Evolutionary conservation across 2,329 filamentous ascomycete species (phyloP).

Genomic region (Zymoseptoria brevis): DNA sequence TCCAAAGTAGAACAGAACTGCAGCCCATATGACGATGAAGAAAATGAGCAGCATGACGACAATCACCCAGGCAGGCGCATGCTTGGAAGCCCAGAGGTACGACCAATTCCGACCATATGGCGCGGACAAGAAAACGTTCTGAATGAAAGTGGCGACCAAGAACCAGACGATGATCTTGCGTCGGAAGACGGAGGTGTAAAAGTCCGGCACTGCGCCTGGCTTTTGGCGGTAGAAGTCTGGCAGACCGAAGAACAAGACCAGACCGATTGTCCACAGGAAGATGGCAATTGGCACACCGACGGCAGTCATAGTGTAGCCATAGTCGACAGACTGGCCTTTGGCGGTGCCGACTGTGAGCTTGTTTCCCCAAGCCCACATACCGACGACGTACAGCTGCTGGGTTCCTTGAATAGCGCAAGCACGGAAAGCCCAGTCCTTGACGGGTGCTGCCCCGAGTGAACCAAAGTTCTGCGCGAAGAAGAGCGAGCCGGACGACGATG

Average conservation of each 20-base stretch:
- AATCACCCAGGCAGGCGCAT: slow-evolving; percentile 50
- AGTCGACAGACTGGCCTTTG: slow-evolving; percentile 31
- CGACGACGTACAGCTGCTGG: slow-evolving; percentile 58
- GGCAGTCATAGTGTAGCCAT: slow-evolving; percentile 32
- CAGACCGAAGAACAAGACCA: slow-evolving; percentile 52
- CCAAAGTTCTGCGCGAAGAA: slow-evolving; percentile 61
- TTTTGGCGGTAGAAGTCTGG: slow-evolving; percentile 59
- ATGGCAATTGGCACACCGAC: slow-evolving; percentile 52
- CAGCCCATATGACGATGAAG: slow-evolving; percentile 50
- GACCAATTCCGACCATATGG: slow-evolving; percentile 61
- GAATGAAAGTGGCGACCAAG: slow-evolving; percentile 54
- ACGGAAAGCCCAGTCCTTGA: slow-evolving; percentile 59
- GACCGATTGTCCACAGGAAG: slow-evolving; percentile 50
- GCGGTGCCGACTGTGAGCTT: slow-evolving; percentile 42
- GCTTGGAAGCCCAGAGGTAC: slow-evolving; percentile 53
- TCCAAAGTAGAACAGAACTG: slow-evolving; percentile 45
- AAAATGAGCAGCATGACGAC: slow-evolving; percentile 49
- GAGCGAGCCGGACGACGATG: slow-evolving; percentile 55
- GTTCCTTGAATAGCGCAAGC: slow-evolving; percentile 60
- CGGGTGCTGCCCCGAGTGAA: slow-evolving; percentile 44
- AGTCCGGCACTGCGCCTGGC: slow-evolving; percentile 56
- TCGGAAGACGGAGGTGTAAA: slow-evolving; percentile 54
- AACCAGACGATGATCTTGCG: slow-evolving; percentile 62
- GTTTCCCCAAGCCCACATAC: slow-evolving; percentile 60
- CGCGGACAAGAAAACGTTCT: slow-evolving; percentile 60